Evolutionary conservation across 345 rosid species (phyloP), one percentile per base, ranked within the genome.

Genomic region (Citrus maxima): DNA sequence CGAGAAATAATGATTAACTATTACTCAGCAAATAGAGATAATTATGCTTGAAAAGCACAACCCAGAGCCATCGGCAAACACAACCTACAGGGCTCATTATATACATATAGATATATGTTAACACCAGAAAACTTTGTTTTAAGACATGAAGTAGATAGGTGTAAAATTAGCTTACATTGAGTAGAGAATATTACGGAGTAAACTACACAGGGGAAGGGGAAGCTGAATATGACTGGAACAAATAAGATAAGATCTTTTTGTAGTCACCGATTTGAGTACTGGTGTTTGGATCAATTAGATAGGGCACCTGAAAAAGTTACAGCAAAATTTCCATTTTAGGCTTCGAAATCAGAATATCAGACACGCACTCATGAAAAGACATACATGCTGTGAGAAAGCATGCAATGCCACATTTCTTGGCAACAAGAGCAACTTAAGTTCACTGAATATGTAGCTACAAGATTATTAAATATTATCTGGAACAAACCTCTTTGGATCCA

Each of bases 261-360:
- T 89, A 87, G 80, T 92, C 93, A 60, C 92, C 90, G 21, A 84
- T 80, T 37, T 84, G 86, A 61, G 89, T 79, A 35, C 90, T 86
- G 9, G 98, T 92, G 86, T 92, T 93, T 25, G 92, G 97, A 83
- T 93, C 98, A 49, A 93, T 82, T 65, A 93, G 71, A 76, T 80
- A 91, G 7, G 97, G 97, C 67, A 93, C 90, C 98, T 93, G 85
- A 18, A 54, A 54, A 85, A 38, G 70, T 38, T n/a, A 42, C 9
- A 40, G 7, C 49, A 73, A 54, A 49, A 42, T 63, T 46, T 51
- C 62, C 78, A 30, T 7, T 22, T 42, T 18, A 28, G 28, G 49
- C 13, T 38, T 61, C 18, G 24, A 6, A 13, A 28, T 37, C 27
- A 67, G n/a, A n/a, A 67, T 67, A 67, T 67, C 6, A 6, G 21